Evolutionary conservation across 768 basidiomycete species (phyloP), one percentile per base, ranked within the genome.

Genomic region (Rhizopogon vinicolor): DNA sequence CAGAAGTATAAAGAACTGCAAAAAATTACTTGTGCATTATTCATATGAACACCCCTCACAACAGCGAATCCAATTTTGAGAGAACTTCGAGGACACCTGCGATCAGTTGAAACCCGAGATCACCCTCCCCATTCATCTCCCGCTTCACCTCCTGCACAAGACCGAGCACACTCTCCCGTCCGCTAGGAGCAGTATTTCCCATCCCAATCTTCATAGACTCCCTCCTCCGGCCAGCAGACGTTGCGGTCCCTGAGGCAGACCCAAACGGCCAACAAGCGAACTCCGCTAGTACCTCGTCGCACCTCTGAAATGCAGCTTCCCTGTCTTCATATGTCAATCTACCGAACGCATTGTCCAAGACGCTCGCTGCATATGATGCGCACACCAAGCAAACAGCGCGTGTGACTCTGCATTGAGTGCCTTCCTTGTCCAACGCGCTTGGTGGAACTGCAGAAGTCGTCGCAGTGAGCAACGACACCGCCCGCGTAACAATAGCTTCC

Each of bases 71-170:
- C 72, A 98, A 81, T 70, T 93, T 89, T 51, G 89, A 88, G 60
- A 97, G 81, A 44, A 98, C 94, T 74, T 97, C 93, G 58, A 98
- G 71, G 37, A 98, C 94, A 0, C 92, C 93, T 5, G 92, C 91
- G 9, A 98, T 76, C 51, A 98, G 78, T 76, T 99, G 97, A 61
- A 97, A 91, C 44, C 85, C 86, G 44, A 88, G 70, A 69, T 98
- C 96, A 64, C 89, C 91, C 41, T 88, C 85, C 19, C 78, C 80
- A 12, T 72, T 70, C 68, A 84, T 77, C 76, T 93, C 91, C 66
- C 83, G 84, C 68, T 81, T 82, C 43, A 84, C 89, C 65, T 88
- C 91, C 56, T 78, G 75, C 31, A 93, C 75, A 41, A 93, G 75
- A 22, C 89, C 91, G n/a, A 85, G 69, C 37, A 92, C 79, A 43